Evolutionary conservation across 768 basidiomycete species (phyloP).

Genomic region (Chiua virens): DNA sequence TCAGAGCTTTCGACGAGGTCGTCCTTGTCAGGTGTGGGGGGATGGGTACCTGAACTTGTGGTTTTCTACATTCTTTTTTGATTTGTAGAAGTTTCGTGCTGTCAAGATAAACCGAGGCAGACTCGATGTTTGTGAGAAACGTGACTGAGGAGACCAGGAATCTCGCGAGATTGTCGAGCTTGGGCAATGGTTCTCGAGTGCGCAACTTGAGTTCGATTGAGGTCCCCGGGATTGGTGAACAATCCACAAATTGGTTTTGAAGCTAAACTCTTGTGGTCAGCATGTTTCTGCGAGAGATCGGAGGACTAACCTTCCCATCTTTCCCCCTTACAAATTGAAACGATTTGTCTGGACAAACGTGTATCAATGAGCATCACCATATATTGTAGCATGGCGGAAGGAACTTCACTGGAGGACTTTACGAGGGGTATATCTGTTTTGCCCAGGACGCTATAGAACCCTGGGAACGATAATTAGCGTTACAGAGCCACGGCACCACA

Average conservation of each 20-base stretch:
- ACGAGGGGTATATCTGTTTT: constrained; percentile 16
- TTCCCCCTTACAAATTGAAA: constrained; percentile 7
- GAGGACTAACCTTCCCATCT: constrained; percentile 8
- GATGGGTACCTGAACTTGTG: background rate
- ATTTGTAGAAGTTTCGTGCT: background rate
- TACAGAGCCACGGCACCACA: background rate
- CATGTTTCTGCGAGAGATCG: background rate
- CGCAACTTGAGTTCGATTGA: constrained; percentile 9
- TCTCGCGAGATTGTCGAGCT: too few species aligned
- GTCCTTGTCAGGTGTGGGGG: background rate
- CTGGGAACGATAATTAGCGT: background rate
- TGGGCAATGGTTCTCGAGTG: too few species aligned
- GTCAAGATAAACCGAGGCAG: constrained; percentile 6
- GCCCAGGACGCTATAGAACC: too few species aligned
- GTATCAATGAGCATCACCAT: background rate
- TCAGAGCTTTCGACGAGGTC: background rate
- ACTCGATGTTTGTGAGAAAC: too few species aligned
- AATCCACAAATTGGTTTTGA: background rate
- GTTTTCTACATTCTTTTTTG: background rate
- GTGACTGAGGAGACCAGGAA: too few species aligned
- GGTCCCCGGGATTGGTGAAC: background rate
- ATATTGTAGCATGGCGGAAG: background rate
- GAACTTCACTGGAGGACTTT: constrained; percentile 5
- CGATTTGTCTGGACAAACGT: constrained; percentile 6
- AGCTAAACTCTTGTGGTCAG: constrained; percentile 6